A percentile compares a stretch with the other conserved stretches of the same genome.
Evolutionary conservation across 306 rosid species (phyloP).

Genomic region (Trichosanthes cucumerina): DNA sequence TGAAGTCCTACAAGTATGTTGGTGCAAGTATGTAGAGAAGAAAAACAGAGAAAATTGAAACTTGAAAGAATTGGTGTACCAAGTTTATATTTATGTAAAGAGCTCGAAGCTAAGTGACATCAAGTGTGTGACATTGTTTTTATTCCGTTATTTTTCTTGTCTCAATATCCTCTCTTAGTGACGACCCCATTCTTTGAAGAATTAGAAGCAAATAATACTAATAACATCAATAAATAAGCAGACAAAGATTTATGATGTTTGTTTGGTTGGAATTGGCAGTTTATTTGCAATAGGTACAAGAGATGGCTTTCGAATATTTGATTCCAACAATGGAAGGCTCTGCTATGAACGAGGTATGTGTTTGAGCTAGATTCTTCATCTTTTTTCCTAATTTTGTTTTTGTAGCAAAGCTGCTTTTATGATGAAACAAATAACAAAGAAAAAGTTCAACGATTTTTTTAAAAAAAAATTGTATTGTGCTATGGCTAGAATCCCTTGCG

Average conservation of each 20-base stretch:
- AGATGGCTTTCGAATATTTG: slow-evolving; percentile 74
- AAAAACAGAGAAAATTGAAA: background rate
- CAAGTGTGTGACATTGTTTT: background rate
- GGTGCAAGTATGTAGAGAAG: background rate
- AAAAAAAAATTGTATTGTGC: background rate
- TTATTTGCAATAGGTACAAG: slow-evolving; percentile 73
- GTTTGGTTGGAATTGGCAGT: slow-evolving; percentile 30
- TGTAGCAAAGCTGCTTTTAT: background rate
- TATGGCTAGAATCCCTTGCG: background rate
- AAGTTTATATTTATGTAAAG: background rate
- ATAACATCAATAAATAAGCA: background rate
- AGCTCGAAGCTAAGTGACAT: background rate
- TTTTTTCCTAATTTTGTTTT: background rate
- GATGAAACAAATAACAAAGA: background rate
- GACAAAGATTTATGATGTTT: background rate
- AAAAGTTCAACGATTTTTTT: background rate
- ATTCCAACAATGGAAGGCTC: slow-evolving; percentile 62
- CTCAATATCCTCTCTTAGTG: background rate
- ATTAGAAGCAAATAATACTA: background rate
- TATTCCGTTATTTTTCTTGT: background rate
- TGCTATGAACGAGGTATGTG: slow-evolving; percentile 58
- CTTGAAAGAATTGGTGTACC: background rate
- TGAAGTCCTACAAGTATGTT: background rate
- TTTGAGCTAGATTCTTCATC: background rate
- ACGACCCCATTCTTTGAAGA: background rate